A percentile compares a stretch with the other conserved stretches of the same genome.
Conservation (phyloP, 2,329 filamentous ascomycete genomes). For the Calycina herbarum region DNA sequence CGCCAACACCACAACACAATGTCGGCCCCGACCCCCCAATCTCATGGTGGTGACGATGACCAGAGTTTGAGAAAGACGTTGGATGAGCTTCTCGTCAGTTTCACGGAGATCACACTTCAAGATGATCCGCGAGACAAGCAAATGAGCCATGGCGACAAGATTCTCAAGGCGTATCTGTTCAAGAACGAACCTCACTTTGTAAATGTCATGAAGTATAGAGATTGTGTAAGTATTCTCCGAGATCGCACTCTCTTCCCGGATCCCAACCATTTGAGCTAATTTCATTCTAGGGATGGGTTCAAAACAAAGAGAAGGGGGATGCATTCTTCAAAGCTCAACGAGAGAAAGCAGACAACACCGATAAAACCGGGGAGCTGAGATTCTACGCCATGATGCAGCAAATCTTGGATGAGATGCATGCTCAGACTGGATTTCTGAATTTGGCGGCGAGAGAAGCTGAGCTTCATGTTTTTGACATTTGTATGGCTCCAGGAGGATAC, state of each 20-base stretch:
- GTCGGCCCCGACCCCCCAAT: background rate
- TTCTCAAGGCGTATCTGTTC: slow-evolving; percentile 25
- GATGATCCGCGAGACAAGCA: slow-evolving; percentile 12
- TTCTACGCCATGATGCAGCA: slow-evolving; percentile 47
- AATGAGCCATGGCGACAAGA: slow-evolving; percentile 11
- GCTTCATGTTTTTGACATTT: slow-evolving; percentile 32
- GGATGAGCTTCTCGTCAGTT: slow-evolving; percentile 14
- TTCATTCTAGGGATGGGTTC: slow-evolving; percentile 41
- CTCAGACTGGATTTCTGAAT: slow-evolving; percentile 17
- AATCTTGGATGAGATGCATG: slow-evolving; percentile 46
- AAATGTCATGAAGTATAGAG: slow-evolving; percentile 24
- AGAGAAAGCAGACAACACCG: slow-evolving; percentile 39
- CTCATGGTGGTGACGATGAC: background rate
- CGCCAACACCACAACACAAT: background rate
- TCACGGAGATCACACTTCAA: slow-evolving; percentile 10
- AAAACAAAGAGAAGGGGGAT: slow-evolving; percentile 46
- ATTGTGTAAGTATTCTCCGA: slow-evolving; percentile 18
- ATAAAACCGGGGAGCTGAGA: slow-evolving; percentile 20
- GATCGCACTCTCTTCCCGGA: background rate
- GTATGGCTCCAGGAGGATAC: slow-evolving; percentile 27
- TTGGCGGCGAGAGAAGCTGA: background rate
- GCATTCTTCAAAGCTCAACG: slow-evolving; percentile 44
- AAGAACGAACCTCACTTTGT: slow-evolving; percentile 23
- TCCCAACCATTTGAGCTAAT: background rate
- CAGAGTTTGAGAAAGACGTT: background rate